Evolutionary conservation across 257 asterid genomes (phyloP), one percentile per base, ranked within the genome.

Genomic region (Buddleja alternifolia): DNA sequence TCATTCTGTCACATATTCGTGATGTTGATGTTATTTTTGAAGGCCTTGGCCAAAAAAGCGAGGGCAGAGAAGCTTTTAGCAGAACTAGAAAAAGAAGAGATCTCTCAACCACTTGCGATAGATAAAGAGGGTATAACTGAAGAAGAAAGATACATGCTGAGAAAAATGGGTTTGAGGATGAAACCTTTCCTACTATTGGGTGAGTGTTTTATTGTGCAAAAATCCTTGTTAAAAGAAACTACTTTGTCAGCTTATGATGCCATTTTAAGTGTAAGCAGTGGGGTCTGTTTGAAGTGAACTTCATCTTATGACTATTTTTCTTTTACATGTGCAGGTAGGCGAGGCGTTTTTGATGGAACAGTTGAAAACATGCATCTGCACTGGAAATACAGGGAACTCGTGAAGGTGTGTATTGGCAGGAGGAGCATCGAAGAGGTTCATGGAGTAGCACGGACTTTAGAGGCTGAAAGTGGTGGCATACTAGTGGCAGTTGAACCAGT

Each of bases 331-430:
- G 14, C 84, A 94, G 97, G 99, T 52, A 85, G 98, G 54, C 87
- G 97, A 80, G 98, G 97, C 66, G 96, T 94, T 52, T 94, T 94
- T 78, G 96, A 86, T 82, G 99, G 99, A 73, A 94, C 99, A 41
- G 64, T 94, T 41, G 99, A 94, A 75, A 94, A 91, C 85, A 94
- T 94, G 99, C 97, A 94, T 82, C 85, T 94, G 67, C 99, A 94
- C 78, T 91, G 98, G 99, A 94, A 94, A 79, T 94, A 94, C 80
- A 84, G 99, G 80, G 99, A 94, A 67, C 77, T 94, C 76, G 98
- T 94, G 75, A 94, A 94, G 86, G 87, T 94, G 70, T 80, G 96
- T 71, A 68, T 83, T 23, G 95, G 95, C 46, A 66, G 75, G 62
- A 89, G 83, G 80, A 80, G 76, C 79, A 79, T 81, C 44, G 89